phyloP scores from a whole-genome alignment of 257 asterid species.

The Solanum acaule region DNA sequence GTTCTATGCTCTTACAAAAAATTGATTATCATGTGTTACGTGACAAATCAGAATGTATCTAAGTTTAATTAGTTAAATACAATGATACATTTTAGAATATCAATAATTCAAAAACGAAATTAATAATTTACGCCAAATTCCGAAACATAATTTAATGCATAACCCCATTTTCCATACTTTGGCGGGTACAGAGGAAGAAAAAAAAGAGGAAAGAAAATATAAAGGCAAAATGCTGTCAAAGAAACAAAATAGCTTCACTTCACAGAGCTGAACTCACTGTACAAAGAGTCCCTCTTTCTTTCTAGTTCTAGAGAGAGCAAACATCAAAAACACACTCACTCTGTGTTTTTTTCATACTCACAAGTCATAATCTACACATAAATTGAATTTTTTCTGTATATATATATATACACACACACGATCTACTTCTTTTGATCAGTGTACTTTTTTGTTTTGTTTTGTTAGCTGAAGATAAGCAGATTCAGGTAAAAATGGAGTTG shows the following conservation, averaged over 20 bases:
- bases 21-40: too few species aligned
- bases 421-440: neutral
- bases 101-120: too few species aligned
- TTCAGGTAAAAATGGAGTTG: slow-evolving; percentile 33
- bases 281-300: neutral
- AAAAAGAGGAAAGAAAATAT: too few species aligned
- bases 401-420: neutral
- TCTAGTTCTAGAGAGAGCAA: neutral
- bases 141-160: neutral
- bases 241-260: neutral
- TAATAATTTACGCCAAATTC: too few species aligned
- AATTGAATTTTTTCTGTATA: neutral
- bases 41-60: too few species aligned
- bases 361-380: neutral
- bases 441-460: neutral
- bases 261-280: neutral
- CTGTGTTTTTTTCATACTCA: neutral
- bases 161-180: neutral
- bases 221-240: neutral
- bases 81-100: too few species aligned
- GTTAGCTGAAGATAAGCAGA: neutral
- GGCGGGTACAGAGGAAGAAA: neutral
- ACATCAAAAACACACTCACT: neutral
- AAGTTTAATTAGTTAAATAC: too few species aligned
- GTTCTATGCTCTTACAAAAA: too few species aligned